Evolutionary conservation across 345 rosid species (phyloP).

Genomic region (Eucalyptus guilfoylei): DNA sequence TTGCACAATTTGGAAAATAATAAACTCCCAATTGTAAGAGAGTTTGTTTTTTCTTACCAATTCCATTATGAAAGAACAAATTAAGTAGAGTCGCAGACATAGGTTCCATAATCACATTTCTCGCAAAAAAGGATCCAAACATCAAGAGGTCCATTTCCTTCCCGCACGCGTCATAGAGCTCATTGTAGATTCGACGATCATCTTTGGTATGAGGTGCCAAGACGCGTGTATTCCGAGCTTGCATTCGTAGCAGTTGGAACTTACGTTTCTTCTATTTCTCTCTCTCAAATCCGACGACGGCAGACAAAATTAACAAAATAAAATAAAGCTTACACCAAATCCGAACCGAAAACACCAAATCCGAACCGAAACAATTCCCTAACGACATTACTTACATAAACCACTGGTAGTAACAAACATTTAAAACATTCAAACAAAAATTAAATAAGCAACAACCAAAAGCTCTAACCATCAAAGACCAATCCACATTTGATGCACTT

Average conservation of each 20-base stretch:
- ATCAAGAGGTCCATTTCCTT: neutral
- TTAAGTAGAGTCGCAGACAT: neutral
- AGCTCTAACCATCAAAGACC: too few relatives aligned
- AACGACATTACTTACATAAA: neutral
- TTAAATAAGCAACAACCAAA: too few relatives aligned
- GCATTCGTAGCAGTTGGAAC: neutral
- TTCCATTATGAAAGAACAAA: too few relatives aligned
- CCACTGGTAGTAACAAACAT: too few relatives aligned
- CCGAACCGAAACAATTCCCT: neutral
- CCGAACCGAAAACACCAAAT: neutral
- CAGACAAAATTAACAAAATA: too few relatives aligned
- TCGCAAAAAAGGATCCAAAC: neutral
- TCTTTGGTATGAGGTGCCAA: neutral
- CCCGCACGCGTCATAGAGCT: neutral
- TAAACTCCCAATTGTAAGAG: too few relatives aligned
- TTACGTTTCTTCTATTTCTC: neutral
- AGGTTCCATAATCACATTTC: neutral
- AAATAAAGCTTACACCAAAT: too few relatives aligned
- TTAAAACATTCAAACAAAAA: too few relatives aligned
- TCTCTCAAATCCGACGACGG: neutral
- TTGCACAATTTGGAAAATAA: too few relatives aligned
- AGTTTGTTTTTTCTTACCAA: too few relatives aligned
- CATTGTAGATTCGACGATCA: neutral
- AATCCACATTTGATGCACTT: too few relatives aligned
- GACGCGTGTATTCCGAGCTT: neutral